Percentiles rank a stretch among this genome's conserved stretches.
phyloP scores from a whole-genome alignment of 2,329 filamentous ascomycete species.

The Colletotrichum sp. region DNA sequence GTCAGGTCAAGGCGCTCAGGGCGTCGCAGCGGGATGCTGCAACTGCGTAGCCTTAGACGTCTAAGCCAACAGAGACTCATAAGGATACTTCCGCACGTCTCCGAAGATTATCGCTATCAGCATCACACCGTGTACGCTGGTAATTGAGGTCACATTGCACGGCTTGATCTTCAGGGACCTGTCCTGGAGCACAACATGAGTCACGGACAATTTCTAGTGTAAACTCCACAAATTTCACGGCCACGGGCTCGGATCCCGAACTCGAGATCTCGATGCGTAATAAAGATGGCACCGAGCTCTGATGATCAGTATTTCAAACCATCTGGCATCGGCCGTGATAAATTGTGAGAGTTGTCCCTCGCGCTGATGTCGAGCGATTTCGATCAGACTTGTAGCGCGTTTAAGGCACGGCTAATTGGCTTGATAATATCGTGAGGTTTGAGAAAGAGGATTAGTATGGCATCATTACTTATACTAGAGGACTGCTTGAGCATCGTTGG shows the following conservation, averaged over 20 bases:
- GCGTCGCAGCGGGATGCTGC: background rate
- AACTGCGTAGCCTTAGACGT: background rate
- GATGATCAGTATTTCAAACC: background rate
- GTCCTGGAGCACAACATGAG: background rate
- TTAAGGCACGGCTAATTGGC: background rate
- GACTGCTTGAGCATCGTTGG: background rate
- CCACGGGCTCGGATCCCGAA: background rate
- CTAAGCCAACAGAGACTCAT: background rate
- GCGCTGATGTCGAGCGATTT: background rate
- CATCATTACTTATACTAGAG: background rate
- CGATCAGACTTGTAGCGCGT: background rate
- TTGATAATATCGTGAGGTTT: background rate
- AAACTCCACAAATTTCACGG: background rate
- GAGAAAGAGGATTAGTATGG: background rate
- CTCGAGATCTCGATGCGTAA: background rate
- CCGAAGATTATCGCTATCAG: background rate
- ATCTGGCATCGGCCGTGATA: background rate
- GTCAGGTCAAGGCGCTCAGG: background rate
- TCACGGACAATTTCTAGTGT: background rate
- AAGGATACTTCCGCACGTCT: background rate
- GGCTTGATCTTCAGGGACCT: background rate
- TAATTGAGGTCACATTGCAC: background rate
- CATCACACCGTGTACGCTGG: background rate
- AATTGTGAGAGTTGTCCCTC: background rate
- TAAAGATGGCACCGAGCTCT: background rate